Base-by-base conservation (phyloP, 2,329 filamentous ascomycete species). In the Penicillium capsulatum region DNA sequence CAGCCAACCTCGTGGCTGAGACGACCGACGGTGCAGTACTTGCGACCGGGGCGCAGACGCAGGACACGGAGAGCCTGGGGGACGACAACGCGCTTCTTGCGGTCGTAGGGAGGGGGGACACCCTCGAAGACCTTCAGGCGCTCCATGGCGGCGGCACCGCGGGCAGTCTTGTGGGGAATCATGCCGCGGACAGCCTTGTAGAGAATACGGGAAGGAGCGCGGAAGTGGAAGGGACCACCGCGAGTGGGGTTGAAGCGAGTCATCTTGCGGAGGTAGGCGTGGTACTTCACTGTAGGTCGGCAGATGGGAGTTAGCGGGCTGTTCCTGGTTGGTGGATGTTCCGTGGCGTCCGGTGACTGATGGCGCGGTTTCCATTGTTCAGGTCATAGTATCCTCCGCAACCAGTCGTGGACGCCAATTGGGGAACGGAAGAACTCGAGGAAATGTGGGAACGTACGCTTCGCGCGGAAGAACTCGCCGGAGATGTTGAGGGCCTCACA, bases 151-250 rank as follows among this genome's bases (percentile, higher is more conserved):
- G 91, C 91, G 64, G 88, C 85, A 76, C 92, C 92, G 69, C 92
- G 91, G 71, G 92, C 83, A 61, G 92, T 98, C 87, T 98, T 98
- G 88, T 98, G 92, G 69, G 92, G 92, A 61, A 98, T 94, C 92
- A 98, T 98, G 73, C 92, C 92, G 73, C 92, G 91, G 76, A 98
- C 88, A 70, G 92, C 89, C 86, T 96, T 95, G 86, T 96, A 98
- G 85, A 98, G 95, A 80, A 98, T 96, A 76, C 94, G 86, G 66
- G 90, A 94, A 54, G 92, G 92, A 64, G 91, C 89, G 72, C 92
- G 92, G 89, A 96, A 97, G 79, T 98, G 92, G 89, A 97, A 98
- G 74, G 92, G 92, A 79, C 91, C 91, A 84, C 91, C 92, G 71
- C 91, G 90, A 65, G 89, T 96, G 70, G 92, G 90, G 84, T 98